Percentiles rank a stretch among this genome's conserved stretches.
These are phyloP conservation scores for Lactuca sativa DNA, from an alignment of 129 eudicot species.

Conservation along the genomic window DNA sequence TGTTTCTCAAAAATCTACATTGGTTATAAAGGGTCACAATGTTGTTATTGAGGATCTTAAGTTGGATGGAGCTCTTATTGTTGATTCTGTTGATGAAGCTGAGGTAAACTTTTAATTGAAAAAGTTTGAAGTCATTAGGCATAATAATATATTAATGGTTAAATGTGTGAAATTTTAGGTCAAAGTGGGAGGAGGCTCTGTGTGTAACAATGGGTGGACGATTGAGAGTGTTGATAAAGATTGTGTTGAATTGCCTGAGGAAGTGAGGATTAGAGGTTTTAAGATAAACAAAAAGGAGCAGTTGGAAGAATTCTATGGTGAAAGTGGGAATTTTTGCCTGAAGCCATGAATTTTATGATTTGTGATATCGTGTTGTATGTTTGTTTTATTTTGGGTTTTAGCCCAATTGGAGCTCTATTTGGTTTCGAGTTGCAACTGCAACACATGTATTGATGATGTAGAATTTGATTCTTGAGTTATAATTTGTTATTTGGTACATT, in stretches of 20 bases:
- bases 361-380: neutral
- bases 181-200: constrained; percentile 64
- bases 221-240: constrained; percentile 73
- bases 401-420: neutral
- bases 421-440: neutral
- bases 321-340: constrained; percentile 70
- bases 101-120: constrained; percentile 47
- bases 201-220: constrained; percentile 76
- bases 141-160: neutral
- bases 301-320: constrained; percentile 50
- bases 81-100: constrained; percentile 66
- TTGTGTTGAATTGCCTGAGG: constrained; percentile 58
- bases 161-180: constrained; percentile 43
- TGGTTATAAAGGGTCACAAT: constrained; percentile 68
- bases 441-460: neutral
- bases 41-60: constrained; percentile 60
- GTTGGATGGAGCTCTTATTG: constrained; percentile 82
- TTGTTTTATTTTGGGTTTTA: neutral
- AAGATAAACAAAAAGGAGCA: constrained; percentile 76
- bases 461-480: neutral
- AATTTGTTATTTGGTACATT: no score
- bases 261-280: constrained; percentile 87
- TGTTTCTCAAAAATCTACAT: constrained; percentile 70
- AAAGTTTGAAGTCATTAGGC: neutral
- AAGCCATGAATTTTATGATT: constrained; percentile 38